Evolutionary conservation across 2,329 filamentous ascomycete species (phyloP), one percentile per base, ranked within the genome.

Genomic region (Capronia americana): DNA sequence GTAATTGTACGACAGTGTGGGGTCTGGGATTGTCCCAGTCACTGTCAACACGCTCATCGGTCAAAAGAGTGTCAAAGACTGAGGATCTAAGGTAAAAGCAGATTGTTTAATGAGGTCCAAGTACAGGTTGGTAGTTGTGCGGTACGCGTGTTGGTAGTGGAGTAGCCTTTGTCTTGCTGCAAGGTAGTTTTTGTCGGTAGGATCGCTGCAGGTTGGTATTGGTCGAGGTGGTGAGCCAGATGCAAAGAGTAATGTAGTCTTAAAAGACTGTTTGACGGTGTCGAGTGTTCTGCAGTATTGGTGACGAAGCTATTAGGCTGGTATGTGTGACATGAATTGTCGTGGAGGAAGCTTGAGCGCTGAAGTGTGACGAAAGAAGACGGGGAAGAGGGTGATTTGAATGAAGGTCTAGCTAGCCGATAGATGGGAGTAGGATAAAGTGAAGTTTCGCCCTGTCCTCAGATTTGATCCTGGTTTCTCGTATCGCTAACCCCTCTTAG

Each of bases 41-140:
- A 72, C 68, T 48, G 69, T 71, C 63, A 72, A 61, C 30, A 72
- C 71, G 65, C 69, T 71, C 71, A 72, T 72, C 41, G 61, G 63
- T 38, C 53, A 34, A 34, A 26, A 26, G 46, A 24, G 23, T 30
- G 24, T 41, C 41, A 23, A 34, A 38, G 12, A 28, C 26, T 44
- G 46, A 48, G 12, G 3, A 61, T 34, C 46, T 28, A 57, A 57
- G 26, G 38, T 32, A 11, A 51, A 48, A 26, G 48, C 10, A 23
- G 44, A 17, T 23, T 26, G 60, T 4, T 14, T 20, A 46, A 55
- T 57, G 34, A 57, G 55, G 17, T 34, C 8, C 3, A 44, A 44
- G 17, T 44, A 12, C 11, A n/a, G 30, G 24, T 59, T 30, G 57
- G 57, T 24, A 20, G n/a, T 7, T 17, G 44, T 30, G 57, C 57